phyloP scores from a whole-genome alignment of 106 monocot genomes.

The Narthecium ossifragum region DNA sequence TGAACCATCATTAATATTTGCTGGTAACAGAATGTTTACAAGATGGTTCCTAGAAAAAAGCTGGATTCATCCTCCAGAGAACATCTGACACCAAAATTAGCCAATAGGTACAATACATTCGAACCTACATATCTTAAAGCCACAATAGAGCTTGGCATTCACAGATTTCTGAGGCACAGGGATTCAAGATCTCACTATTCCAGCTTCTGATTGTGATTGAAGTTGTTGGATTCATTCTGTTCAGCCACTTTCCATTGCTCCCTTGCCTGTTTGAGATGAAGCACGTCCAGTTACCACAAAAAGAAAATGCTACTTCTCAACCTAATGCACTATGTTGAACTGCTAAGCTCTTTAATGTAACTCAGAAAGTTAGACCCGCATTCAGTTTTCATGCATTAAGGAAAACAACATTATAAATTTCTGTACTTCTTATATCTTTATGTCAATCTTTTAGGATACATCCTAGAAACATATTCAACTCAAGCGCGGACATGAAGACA shows the following conservation, averaged over 20 bases:
- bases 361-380: no score
- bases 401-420: background rate
- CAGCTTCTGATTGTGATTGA: background rate
- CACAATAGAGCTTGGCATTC: no score
- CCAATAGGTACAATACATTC: no score
- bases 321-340: background rate
- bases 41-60: no score
- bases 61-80: no score
- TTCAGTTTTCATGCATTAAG: background rate
- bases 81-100: no score
- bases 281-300: background rate
- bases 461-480: no score
- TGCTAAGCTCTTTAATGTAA: background rate
- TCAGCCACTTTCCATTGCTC: constrained; percentile 13
- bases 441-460: background rate
- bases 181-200: no score
- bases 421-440: background rate
- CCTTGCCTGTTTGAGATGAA: constrained; percentile 15
- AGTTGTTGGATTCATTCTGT: constrained; percentile 1
- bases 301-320: background rate
- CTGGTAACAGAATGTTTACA: no score
- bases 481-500: background rate
- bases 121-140: no score
- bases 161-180: no score
- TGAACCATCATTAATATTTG: no score